Percentiles rank a stretch among this genome's conserved stretches.
These are phyloP conservation scores for Neovahlkampfia damariscottae DNA, from an alignment of 78 protist species.

Conservation along the genomic window DNA sequence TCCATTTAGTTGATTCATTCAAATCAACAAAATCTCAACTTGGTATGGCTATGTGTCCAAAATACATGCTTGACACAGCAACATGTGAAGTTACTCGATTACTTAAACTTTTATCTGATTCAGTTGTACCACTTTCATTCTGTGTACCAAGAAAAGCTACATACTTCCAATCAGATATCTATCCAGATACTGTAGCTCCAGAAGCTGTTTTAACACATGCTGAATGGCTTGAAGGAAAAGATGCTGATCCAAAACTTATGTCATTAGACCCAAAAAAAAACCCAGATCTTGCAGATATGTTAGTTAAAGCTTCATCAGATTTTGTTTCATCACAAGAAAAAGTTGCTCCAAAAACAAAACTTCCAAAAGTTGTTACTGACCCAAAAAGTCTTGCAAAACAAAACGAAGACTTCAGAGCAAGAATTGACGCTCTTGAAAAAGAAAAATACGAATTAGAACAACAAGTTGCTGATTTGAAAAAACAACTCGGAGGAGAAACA, in stretches of 20 bases:
- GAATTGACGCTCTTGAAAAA: neutral
- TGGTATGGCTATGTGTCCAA: conserved; percentile 51
- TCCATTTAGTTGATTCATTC: neutral
- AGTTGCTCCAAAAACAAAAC: neutral
- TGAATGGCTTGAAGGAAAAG: conserved; percentile 65
- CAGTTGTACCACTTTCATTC: conserved; percentile 46
- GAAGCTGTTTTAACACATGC: conserved; percentile 51
- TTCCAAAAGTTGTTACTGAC: neutral
- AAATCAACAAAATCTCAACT: neutral
- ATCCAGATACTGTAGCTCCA: conserved; percentile 39
- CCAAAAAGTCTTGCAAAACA: neutral
- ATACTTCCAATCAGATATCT: conserved; percentile 66
- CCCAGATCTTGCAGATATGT: neutral
- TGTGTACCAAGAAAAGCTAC: conserved; percentile 52
- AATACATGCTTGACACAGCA: conserved; percentile 31
- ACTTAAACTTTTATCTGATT: conserved; percentile 21
- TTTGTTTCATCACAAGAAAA: neutral
- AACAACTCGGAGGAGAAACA: no score
- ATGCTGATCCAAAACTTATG: conserved; percentile 12
- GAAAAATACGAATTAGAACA: neutral
- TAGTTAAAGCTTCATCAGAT: neutral
- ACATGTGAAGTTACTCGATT: conserved; percentile 54
- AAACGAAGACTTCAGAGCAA: neutral
- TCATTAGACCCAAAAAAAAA: neutral
- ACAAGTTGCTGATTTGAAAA: no score